A percentile compares a stretch with the other conserved stretches of the same genome.
Conservation (phyloP, 805 yeast genomes). For the Metschnikowia bowlesiae region DNA sequence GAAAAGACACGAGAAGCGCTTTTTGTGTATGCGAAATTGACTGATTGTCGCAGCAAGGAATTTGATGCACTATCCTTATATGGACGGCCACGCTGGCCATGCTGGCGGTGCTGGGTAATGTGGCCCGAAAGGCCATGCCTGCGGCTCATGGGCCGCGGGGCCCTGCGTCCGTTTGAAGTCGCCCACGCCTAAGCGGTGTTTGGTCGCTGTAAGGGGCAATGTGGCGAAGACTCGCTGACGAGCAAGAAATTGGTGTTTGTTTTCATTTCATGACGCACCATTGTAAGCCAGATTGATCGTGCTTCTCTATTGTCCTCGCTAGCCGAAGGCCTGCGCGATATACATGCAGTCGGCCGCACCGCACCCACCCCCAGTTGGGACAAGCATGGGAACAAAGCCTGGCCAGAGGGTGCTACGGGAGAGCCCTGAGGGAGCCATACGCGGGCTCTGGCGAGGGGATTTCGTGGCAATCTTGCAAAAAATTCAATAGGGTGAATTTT, state of each 20-base stretch:
- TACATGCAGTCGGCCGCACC: neutral
- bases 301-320: neutral
- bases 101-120: neutral
- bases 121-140: too few relatives aligned
- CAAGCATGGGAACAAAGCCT: neutral
- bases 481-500: neutral
- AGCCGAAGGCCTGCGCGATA: conserved; percentile 1
- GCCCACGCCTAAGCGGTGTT: too few relatives aligned
- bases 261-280: neutral
- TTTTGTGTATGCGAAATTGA: neutral
- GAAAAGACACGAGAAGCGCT: neutral
- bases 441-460: neutral
- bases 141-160: too few relatives aligned
- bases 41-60: neutral
- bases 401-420: neutral
- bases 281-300: neutral
- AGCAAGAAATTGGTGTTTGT: neutral
- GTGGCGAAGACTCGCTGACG: too few relatives aligned
- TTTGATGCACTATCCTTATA: too few relatives aligned
- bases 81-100: neutral
- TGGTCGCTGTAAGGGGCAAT: too few relatives aligned
- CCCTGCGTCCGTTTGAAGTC: too few relatives aligned
- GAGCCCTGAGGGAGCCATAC: too few relatives aligned
- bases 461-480: neutral
- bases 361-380: neutral